Percentiles rank a stretch among this genome's conserved stretches.
Evolutionary conservation across 2,329 filamentous ascomycete species (phyloP).

Genomic region (Chaetomium globosum): DNA sequence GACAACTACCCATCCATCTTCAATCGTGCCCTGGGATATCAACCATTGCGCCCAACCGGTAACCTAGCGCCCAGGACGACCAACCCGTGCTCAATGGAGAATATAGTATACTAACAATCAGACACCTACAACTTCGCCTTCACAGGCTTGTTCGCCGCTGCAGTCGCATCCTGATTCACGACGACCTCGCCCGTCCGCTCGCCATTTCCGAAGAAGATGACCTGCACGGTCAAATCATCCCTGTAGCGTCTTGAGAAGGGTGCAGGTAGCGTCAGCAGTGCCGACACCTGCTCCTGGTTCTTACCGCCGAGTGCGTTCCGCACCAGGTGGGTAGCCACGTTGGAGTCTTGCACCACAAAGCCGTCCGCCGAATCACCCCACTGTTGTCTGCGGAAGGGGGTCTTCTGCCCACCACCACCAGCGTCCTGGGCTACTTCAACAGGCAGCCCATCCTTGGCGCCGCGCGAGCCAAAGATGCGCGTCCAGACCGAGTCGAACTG

Average conservation of each 20-base stretch:
- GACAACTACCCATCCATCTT: not conserved
- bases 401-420: slow-evolving; percentile 70
- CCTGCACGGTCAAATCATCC: slow-evolving; percentile 94
- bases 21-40: slow-evolving; percentile 22
- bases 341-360: slow-evolving; percentile 95
- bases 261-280: slow-evolving; percentile 84
- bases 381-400: slow-evolving; percentile 83
- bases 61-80: slow-evolving; percentile 11
- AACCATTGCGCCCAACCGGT: slow-evolving; percentile 24
- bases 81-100: not conserved
- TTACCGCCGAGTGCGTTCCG: slow-evolving; percentile 92
- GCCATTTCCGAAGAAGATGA: slow-evolving; percentile 94
- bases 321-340: slow-evolving; percentile 92
- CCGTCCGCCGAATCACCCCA: slow-evolving; percentile 79
- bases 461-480: slow-evolving; percentile 60
- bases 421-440: slow-evolving; percentile 65
- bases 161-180: slow-evolving; percentile 85
- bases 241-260: slow-evolving; percentile 90
- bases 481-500: slow-evolving; percentile 73
- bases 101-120: not conserved
- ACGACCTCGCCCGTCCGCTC: slow-evolving; percentile 75
- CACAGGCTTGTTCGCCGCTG: slow-evolving; percentile 46
- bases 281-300: slow-evolving; percentile 91
- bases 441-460: slow-evolving; percentile 59
- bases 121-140: slow-evolving; percentile 36